A percentile compares a stretch with the other conserved stretches of the same genome.
Conservation (phyloP, 495 filamentous ascomycete species). For the Talaromyces adpressus region DNA sequence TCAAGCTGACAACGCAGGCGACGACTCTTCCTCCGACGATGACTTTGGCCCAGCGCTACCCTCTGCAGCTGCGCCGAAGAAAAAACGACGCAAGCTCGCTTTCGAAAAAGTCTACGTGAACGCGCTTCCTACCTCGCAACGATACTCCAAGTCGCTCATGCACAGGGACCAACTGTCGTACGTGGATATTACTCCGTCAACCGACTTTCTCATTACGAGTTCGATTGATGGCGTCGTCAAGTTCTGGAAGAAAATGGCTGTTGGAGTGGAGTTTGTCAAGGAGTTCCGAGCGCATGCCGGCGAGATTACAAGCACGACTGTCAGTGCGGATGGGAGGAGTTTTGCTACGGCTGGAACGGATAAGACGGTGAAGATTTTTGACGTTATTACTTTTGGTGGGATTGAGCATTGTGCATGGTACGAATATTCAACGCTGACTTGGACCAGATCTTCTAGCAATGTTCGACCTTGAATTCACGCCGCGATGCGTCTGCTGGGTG, state of each 20-base stretch:
- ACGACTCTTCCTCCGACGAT: slow-evolving; percentile 67
- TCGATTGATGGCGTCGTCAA: slow-evolving; percentile 92
- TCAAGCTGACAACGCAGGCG: slow-evolving; percentile 11
- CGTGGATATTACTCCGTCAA: slow-evolving; percentile 76
- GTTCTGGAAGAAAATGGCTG: slow-evolving; percentile 96
- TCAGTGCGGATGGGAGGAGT: slow-evolving; percentile 84
- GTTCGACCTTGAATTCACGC: slow-evolving; percentile 63
- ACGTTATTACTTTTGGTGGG: slow-evolving; percentile 83
- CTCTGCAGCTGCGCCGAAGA: slow-evolving; percentile 67
- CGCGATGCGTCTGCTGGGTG: slow-evolving; percentile 86
- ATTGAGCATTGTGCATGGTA: slow-evolving; percentile 9
- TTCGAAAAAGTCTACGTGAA: slow-evolving; percentile 92
- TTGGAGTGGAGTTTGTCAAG: slow-evolving; percentile 94
- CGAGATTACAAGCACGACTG: slow-evolving; percentile 74
- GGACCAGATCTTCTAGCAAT: slow-evolving; percentile 69
- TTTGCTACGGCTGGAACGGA: slow-evolving; percentile 86
- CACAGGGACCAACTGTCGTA: slow-evolving; percentile 91
- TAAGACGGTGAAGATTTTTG: slow-evolving; percentile 90
- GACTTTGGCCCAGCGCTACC: slow-evolving; percentile 90
- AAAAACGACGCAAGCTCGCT: slow-evolving; percentile 82
- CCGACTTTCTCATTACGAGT: slow-evolving; percentile 91
- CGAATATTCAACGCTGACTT: slow-evolving; percentile 11
- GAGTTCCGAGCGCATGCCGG: slow-evolving; percentile 88
- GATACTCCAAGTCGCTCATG: slow-evolving; percentile 97
- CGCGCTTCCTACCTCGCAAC: slow-evolving; percentile 71